Conservation (phyloP, 768 basidiomycete species). For the Tricholoma flavovirens region DNA sequence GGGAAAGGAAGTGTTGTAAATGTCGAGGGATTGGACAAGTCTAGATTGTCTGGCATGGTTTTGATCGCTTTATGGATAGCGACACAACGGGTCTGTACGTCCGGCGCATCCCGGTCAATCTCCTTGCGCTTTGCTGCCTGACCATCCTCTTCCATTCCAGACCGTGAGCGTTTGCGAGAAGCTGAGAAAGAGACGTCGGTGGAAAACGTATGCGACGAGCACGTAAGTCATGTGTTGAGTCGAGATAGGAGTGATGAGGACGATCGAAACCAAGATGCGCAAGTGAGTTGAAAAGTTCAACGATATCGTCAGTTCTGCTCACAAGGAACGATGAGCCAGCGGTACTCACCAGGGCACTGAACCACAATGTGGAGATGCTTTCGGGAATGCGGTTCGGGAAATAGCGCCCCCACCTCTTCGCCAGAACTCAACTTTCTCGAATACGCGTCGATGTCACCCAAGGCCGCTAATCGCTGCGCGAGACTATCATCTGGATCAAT, state of each 20-base stretch:
- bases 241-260: background rate
- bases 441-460: background rate
- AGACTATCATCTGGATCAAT: too few species aligned
- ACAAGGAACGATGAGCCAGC: background rate
- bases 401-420: background rate
- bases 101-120: background rate
- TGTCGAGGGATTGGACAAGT: slow-evolving; percentile 12
- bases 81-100: slow-evolving; percentile 5
- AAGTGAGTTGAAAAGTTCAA: background rate
- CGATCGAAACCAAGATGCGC: background rate
- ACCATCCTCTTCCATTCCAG: slow-evolving; percentile 7
- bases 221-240: slow-evolving; percentile 6
- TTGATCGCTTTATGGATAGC: slow-evolving; percentile 12
- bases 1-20: slow-evolving; percentile 12
- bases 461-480: too few species aligned
- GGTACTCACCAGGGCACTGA: background rate
- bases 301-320: background rate
- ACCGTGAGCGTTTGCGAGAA: slow-evolving; percentile 5
- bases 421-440: background rate
- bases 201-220: slow-evolving; percentile 5
- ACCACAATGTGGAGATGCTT: background rate
- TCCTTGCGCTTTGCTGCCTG: slow-evolving; percentile 6
- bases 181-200: slow-evolving; percentile 6
- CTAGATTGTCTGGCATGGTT: slow-evolving; percentile 8
- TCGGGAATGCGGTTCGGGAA: background rate